phyloP scores from a whole-genome alignment of 495 filamentous ascomycete species.

The Annulohypoxylon nitens region DNA sequence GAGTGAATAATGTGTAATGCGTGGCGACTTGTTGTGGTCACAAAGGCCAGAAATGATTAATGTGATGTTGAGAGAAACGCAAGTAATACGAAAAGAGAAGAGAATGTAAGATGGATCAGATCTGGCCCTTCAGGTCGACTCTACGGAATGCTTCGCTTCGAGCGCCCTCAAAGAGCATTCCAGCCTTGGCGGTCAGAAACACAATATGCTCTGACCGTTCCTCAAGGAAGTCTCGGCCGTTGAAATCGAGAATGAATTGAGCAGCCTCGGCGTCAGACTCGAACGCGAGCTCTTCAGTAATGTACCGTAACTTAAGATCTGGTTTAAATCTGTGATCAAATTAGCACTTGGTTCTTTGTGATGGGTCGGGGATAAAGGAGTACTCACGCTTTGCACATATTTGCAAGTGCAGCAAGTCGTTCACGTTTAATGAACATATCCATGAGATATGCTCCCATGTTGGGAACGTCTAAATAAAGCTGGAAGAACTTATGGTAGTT shows the following conservation, averaged over 20 bases:
- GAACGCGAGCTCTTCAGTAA: constrained; percentile 96
- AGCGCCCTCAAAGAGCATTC: constrained; percentile 76
- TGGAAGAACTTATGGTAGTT: constrained; percentile 98
- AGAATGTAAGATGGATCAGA: constrained; percentile 66
- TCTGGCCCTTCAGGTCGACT: constrained; percentile 97
- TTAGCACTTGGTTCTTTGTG: constrained; percentile 51
- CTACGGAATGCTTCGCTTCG: constrained; percentile 79
- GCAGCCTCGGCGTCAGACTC: constrained; percentile 91
- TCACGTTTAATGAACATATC: constrained; percentile 98
- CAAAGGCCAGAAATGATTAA: constrained; percentile 26
- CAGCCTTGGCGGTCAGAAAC: constrained; percentile 82
- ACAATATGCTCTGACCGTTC: constrained; percentile 79
- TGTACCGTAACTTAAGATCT: constrained; percentile 87
- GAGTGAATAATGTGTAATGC: constrained; percentile 22
- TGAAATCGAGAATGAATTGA: constrained; percentile 85
- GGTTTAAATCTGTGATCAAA: constrained; percentile 80
- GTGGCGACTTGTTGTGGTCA: constrained; percentile 22
- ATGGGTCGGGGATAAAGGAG: not conserved
- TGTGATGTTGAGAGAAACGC: constrained; percentile 30
- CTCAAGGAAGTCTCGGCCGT: constrained; percentile 80
- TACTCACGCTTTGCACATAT: constrained; percentile 94
- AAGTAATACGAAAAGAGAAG: constrained; percentile 29
- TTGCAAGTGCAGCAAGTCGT: constrained; percentile 87
- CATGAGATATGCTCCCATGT: constrained; percentile 98
- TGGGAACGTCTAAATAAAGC: constrained; percentile 91